A percentile compares a stretch with the other conserved stretches of the same genome.
These are phyloP conservation scores for Gonapodya prolifera DNA, from an alignment of 192 early-diverging fungal species.

Conservation along the genomic window DNA sequence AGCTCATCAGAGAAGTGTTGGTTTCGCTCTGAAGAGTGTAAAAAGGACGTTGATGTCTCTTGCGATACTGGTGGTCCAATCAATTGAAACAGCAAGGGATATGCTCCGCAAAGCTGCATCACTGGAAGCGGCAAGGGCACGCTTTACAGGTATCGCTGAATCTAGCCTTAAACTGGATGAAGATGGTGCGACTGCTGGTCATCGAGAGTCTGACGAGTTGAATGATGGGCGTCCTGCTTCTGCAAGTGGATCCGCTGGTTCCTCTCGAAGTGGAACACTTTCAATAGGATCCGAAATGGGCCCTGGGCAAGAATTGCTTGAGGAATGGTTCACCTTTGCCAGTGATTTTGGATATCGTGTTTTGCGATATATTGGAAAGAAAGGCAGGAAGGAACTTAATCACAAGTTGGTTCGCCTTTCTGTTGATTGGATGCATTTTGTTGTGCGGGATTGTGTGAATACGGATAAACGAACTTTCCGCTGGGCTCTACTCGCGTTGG, in stretches of 20 bases:
- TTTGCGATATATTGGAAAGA: slow-evolving; percentile 41
- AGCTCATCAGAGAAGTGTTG: slow-evolving; percentile 41
- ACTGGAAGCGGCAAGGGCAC: not conserved
- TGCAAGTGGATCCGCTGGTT: not conserved
- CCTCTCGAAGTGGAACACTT: not conserved
- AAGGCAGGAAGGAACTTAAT: slow-evolving; percentile 43
- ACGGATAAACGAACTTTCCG: slow-evolving; percentile 64
- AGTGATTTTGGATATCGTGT: slow-evolving; percentile 54
- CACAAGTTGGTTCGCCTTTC: slow-evolving; percentile 54
- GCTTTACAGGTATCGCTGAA: not conserved
- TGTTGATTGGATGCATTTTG: slow-evolving; percentile 81
- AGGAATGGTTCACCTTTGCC: slow-evolving; percentile 59
- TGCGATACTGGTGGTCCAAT: slow-evolving; percentile 35
- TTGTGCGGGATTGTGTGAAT: slow-evolving; percentile 66
- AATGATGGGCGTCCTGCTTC: not conserved
- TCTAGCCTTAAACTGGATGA: not conserved
- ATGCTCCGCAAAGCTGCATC: not conserved
- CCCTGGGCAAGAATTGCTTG: slow-evolving; percentile 44
- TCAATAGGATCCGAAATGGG: slow-evolving; percentile 16
- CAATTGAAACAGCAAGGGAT: slow-evolving; percentile 38
- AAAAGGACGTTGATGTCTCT: slow-evolving; percentile 41
- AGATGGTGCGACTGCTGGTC: not conserved
- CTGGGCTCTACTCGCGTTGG: slow-evolving; percentile 73
- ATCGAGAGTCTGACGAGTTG: not conserved
- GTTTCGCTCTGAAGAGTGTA: slow-evolving; percentile 40